Base-by-base conservation (phyloP, 2,329 filamentous ascomycete species). In the Colletotrichum truncatum region DNA sequence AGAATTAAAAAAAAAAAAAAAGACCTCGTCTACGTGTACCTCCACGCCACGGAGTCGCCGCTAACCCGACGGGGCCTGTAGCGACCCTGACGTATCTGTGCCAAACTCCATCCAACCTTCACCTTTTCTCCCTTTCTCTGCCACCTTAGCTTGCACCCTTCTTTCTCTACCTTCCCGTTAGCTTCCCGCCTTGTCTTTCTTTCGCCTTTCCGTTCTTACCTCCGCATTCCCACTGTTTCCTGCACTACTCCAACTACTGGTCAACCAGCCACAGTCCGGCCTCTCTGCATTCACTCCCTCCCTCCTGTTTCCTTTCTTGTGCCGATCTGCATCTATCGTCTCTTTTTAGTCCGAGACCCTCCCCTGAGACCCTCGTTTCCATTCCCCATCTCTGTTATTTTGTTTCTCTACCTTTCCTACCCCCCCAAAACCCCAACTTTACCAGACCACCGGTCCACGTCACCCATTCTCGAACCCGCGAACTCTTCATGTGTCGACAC, bases 151-250 rank as follows among this genome's bases (percentile, higher is more conserved):
- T 62, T 64, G 61, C 49, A 59, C 59, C 61, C 64, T 53, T 36
- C 9, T 57, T 43, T 46, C 66, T 49, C 51, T 55, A 36, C 38
- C 34, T 39, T 36, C 51, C 26, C 25, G 23, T 60, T 56, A 39
- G 38, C 63, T 53, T 66, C 45, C 62, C 64, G 64, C 34, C 74
- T 70, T 48, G 46, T 59, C 16, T 45, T 38, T 65, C 23, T 52
- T 59, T 39, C 38, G 26, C 43, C 43, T 32, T 51, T 53, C 39
- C 21, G 46, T 59, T 45, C 32, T 48, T 30, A 56, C 43, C 46
- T 38, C 67, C 67, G 72, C 73, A 70, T 72, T 71, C 55, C 53
- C 45, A 65, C 60, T 39, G 43, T 60, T 67, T n/a, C 64, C 53
- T 32, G 36, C 16, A n/a, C 10, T 30, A 49, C 16, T 39, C 21